Percentiles rank a stretch among this genome's conserved stretches.
phyloP scores from a whole-genome alignment of 352 stramenopile genomes.

The Elongisporangium undulatum region DNA sequence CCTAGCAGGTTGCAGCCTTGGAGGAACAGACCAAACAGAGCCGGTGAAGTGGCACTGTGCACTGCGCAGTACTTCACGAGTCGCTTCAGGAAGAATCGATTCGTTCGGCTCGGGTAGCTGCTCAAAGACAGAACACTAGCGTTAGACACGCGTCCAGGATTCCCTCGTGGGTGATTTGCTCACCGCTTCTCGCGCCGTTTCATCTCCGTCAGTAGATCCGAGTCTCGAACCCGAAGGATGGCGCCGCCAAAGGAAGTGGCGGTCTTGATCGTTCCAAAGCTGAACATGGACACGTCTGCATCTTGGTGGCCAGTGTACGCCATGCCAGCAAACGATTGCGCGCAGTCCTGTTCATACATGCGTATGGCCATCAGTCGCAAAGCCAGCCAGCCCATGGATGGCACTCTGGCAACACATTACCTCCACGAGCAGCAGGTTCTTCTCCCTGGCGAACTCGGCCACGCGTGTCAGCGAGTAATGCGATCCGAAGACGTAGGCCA shows the following conservation, averaged over 20 bases:
- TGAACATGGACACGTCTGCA: constrained; percentile 82
- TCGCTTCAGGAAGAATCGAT: constrained; percentile 69
- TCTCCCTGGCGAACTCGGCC: constrained; percentile 41
- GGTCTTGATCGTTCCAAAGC: constrained; percentile 87
- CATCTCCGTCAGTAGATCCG: constrained; percentile 56
- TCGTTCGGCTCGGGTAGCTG: constrained; percentile 59
- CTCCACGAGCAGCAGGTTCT: constrained; percentile 65
- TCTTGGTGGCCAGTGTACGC: constrained; percentile 57
- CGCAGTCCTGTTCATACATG: constrained; percentile 41
- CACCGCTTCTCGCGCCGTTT: constrained; percentile 55
- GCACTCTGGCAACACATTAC: background rate
- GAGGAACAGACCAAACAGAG: constrained; percentile 71
- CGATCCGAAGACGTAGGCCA: constrained; percentile 82
- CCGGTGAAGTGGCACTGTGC: constrained; percentile 63
- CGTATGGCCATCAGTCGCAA: background rate
- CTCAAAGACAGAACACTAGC: background rate
- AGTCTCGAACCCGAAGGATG: constrained; percentile 59
- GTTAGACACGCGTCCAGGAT: background rate
- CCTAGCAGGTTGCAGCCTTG: constrained; percentile 36
- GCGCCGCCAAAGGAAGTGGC: constrained; percentile 75
- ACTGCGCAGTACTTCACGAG: constrained; percentile 75
- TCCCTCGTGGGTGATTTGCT: background rate
- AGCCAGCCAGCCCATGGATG: too few species aligned
- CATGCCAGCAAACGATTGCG: constrained; percentile 63
- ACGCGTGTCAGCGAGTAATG: constrained; percentile 47